Percentiles rank a stretch among this genome's conserved stretches.
These are phyloP conservation scores for Celoporthe dispersa DNA, from an alignment of 2,329 filamentous ascomycete species.

Conservation along the genomic window DNA sequence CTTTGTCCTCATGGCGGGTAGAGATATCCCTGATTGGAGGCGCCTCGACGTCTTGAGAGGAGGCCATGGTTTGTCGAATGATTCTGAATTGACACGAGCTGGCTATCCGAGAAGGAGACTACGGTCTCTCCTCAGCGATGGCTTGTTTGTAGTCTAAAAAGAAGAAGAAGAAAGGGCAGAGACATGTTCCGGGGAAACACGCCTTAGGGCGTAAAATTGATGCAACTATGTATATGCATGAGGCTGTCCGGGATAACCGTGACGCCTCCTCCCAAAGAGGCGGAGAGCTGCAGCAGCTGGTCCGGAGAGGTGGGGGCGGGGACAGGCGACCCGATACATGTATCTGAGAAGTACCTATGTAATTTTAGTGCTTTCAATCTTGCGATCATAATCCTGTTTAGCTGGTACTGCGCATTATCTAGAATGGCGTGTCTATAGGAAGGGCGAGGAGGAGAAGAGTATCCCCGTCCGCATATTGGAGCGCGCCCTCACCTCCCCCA, in stretches of 20 bases:
- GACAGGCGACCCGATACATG: slow-evolving; percentile 20
- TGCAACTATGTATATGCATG: not conserved
- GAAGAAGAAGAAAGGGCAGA: not conserved
- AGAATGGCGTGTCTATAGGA: not conserved
- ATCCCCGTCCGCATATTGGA: not conserved
- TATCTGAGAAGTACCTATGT: not conserved
- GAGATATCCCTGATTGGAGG: slow-evolving; percentile 32
- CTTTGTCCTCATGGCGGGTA: slow-evolving; percentile 27
- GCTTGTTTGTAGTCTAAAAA: not conserved
- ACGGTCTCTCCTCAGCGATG: not conserved
- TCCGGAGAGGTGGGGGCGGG: slow-evolving; percentile 32
- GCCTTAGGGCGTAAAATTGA: not conserved
- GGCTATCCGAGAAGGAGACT: not conserved
- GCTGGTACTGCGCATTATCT: not conserved
- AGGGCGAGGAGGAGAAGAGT: not conserved
- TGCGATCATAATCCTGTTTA: not conserved
- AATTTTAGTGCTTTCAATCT: not conserved
- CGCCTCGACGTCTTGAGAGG: slow-evolving; percentile 18
- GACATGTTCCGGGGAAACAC: not conserved
- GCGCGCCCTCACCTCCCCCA: not conserved
- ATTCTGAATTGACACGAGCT: not conserved
- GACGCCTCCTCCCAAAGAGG: not conserved
- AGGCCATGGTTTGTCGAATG: slow-evolving; percentile 13
- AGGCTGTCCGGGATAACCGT: slow-evolving; percentile 15
- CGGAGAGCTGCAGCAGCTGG: slow-evolving; percentile 7